A percentile compares a stretch with the other conserved stretches of the same genome.
These are phyloP conservation scores for Conoideocrella luteorostrata DNA, from an alignment of 2,329 filamentous ascomycete species.

Conservation along the genomic window DNA sequence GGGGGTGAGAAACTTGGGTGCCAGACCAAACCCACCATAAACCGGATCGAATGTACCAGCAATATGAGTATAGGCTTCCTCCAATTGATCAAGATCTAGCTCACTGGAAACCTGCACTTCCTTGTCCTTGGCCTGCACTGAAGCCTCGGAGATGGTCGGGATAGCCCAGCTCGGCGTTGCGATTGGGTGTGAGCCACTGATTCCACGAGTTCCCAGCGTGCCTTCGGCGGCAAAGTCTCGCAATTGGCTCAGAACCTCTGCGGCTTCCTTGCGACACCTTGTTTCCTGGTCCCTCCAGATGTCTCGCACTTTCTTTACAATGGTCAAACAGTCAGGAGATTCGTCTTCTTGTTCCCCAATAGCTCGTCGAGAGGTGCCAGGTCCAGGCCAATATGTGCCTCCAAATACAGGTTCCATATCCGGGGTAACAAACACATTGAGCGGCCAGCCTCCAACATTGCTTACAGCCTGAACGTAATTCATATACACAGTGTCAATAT, in stretches of 20 bases:
- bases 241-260: constrained; percentile 73
- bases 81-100: constrained; percentile 82
- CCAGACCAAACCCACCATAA: constrained; percentile 72
- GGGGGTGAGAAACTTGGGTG: constrained; percentile 87
- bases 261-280: constrained; percentile 76
- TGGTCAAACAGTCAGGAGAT: constrained; percentile 73
- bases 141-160: constrained; percentile 20
- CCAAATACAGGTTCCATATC: constrained; percentile 92
- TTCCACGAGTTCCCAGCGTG: constrained; percentile 48
- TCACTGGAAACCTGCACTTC: constrained; percentile 49
- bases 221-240: constrained; percentile 86
- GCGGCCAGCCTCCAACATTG: constrained; percentile 83
- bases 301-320: constrained; percentile 68
- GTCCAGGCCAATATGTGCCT: constrained; percentile 90
- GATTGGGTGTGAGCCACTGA: constrained; percentile 22
- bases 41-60: constrained; percentile 70
- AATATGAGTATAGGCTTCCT: constrained; percentile 82
- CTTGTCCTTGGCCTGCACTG: constrained; percentile 15
- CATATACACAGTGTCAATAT: constrained; percentile 96
- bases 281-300: constrained; percentile 79
- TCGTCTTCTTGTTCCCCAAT: constrained; percentile 41
- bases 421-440: constrained; percentile 95
- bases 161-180: constrained; percentile 24
- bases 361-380: constrained; percentile 45
- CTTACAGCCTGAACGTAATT: constrained; percentile 95